Base-by-base conservation (phyloP, 23 red algal species). In the Agarophyton chilense region DNA sequence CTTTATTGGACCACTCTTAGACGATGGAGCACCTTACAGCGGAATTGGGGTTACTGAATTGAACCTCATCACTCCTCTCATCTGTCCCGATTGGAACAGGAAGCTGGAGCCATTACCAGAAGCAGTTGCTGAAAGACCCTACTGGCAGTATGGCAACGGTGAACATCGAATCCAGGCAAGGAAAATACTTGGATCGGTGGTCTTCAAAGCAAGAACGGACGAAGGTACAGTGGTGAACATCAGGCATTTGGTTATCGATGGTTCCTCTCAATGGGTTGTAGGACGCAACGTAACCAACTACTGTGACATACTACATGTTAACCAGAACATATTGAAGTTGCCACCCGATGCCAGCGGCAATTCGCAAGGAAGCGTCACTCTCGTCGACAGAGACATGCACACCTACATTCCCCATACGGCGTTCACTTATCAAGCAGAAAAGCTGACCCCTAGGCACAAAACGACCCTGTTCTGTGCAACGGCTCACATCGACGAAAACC, bases 111-210 rank as follows among this genome's bases (percentile, higher is more conserved):
- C 39, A 13, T 10, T 91, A n/a, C 58, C 88, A 40, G 49, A 91
- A 2, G 57, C 36, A 12, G 50, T 91, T 42, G 13, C 58, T 2
- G 75, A 82, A n/a, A 21, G 62, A 34, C 75, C 77, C 9, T 62
- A 33, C 34, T 91, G 88, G 75, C 73, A 91, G 35, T 91, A 91
- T 60, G 88, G 75, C 0, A 36, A 16, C 44, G 77, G 88, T 9
- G 38, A 82, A 41, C 88, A 91, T 36, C 0, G 52, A 10, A 91
- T 75, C 60, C 24, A 13, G 24, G 25, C 65, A 10, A 41, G 42
- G 33, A 50, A 32, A 38, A 62, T 62, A 82, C 52, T 62, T 12
- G 78, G 78, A 18, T 64, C 86, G 24, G 44, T 79, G 21, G 24
- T 36, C 1, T 22, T 91, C 3, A 16, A 49, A 21, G 65, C 57